Conservation (phyloP, 148 eudicot genomes). For the Rhododendron griersonianum region DNA sequence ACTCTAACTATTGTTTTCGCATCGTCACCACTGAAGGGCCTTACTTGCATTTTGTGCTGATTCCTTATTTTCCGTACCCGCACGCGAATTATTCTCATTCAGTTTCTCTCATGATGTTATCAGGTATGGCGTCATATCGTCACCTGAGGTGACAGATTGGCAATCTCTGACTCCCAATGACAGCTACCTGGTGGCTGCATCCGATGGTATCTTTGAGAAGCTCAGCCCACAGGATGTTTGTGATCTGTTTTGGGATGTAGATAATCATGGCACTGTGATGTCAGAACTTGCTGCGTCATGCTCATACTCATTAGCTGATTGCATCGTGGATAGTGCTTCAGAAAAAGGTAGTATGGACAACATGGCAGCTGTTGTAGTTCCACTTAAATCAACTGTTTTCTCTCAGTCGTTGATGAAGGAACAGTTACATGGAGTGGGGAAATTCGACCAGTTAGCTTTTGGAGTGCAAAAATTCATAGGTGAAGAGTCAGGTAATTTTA, state of each 20-base stretch:
- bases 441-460: slow-evolving; percentile 18
- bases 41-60: background rate
- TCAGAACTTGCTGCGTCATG: slow-evolving; percentile 50
- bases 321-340: slow-evolving; percentile 66
- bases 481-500: slow-evolving; percentile 35
- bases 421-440: slow-evolving; percentile 15
- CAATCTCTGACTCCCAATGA: slow-evolving; percentile 74
- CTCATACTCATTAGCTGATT: slow-evolving; percentile 67
- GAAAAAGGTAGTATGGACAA: slow-evolving; percentile 82
- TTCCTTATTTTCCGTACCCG: slow-evolving; percentile 1
- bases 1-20: background rate
- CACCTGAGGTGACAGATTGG: slow-evolving; percentile 97
- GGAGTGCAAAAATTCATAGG: slow-evolving; percentile 27
- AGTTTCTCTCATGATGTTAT: slow-evolving; percentile 10
- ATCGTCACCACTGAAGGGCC: background rate
- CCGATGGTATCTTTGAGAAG: slow-evolving; percentile 95
- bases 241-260: slow-evolving; percentile 76
- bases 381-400: slow-evolving; percentile 42
- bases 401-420: slow-evolving; percentile 20
- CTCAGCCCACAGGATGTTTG: slow-evolving; percentile 78
- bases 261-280: slow-evolving; percentile 31
- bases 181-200: slow-evolving; percentile 80
- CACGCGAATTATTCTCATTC: background rate
- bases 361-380: slow-evolving; percentile 81
- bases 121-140: slow-evolving; percentile 88